Evolutionary conservation across 768 basidiomycete genomes (phyloP), one percentile per base, ranked within the genome.

Genomic region (Neoboletus subvelutipes): DNA sequence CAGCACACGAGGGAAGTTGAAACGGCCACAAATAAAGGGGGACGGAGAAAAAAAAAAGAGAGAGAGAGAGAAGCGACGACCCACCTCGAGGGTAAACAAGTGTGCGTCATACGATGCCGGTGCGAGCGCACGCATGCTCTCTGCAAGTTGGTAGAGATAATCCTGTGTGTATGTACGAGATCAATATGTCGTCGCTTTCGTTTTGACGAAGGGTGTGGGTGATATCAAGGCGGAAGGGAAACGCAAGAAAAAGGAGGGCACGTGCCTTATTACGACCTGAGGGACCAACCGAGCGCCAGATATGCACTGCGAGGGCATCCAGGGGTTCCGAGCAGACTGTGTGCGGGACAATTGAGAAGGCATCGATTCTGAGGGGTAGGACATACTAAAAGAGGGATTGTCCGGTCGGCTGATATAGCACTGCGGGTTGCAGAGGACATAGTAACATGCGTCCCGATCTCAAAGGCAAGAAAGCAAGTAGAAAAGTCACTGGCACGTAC

Each of bases 381-480:
- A 46, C 45, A n/a, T 20, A 46, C 45, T 7, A 12, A 46, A 46
- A 20, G 33, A 20, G 8, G 17, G 12, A 24, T 34, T 95, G 61
- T 90, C 85, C n/a, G 84, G 83, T 39, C 83, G 80, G 2, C 94
- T 94, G 15, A 96, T 89, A 70, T 95, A 98, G 54, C 92, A 90
- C 84, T 91, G 39, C 15, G 17, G 13, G 52, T 4, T 28, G 9
- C n/a, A n/a, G 17, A 22, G 15, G 20, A 53, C 4, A 52, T n/a
- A 29, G 49, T 20, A 50, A 53, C 45, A 40, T 4, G 4, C 40
- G 26, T 29, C 10, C 7, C 13, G 22, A 36, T 17, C 17, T 36
- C 15, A 45, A 11, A 42, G 24, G 9, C 29, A 28, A 47, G 3
- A 36, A 20, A n/a, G 9, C 29, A 28, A 47, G 3, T 29, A 20